Evolutionary conservation across 2,329 filamentous ascomycete species (phyloP).

Genomic region (Trichoderma sp.): DNA sequence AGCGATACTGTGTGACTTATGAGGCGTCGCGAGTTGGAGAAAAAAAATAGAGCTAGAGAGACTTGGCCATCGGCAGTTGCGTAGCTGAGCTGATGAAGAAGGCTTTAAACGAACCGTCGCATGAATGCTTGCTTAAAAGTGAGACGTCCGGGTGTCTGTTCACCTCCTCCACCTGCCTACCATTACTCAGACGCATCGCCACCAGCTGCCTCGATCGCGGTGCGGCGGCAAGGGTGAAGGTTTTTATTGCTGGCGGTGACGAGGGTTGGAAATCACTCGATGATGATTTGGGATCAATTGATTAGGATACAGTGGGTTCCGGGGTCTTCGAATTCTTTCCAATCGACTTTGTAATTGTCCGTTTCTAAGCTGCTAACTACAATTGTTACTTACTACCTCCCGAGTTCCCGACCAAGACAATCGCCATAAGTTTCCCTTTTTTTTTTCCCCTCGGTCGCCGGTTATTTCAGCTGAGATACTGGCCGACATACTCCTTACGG

Average conservation of each 20-base stretch:
- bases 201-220: background rate
- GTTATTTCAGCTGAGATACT: slow-evolving; percentile 44
- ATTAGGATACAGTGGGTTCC: background rate
- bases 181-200: background rate
- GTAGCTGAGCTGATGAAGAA: background rate
- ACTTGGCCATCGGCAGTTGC: background rate
- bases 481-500: slow-evolving; percentile 72
- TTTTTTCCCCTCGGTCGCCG: background rate
- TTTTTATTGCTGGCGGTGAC: background rate
- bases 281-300: background rate
- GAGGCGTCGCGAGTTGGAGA: background rate
- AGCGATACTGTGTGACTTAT: slow-evolving; percentile 16
- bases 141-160: background rate
- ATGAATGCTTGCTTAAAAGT: background rate
- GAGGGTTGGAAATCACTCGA: background rate
- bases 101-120: background rate
- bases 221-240: background rate
- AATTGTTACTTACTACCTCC: background rate
- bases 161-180: background rate
- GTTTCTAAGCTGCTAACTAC: background rate
- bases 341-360: background rate
- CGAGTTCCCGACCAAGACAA: background rate
- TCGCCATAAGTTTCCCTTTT: background rate
- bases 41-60: background rate
- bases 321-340: background rate